Base-by-base conservation (phyloP, 148 eudicot species). In the Nyssa sinensis region DNA sequence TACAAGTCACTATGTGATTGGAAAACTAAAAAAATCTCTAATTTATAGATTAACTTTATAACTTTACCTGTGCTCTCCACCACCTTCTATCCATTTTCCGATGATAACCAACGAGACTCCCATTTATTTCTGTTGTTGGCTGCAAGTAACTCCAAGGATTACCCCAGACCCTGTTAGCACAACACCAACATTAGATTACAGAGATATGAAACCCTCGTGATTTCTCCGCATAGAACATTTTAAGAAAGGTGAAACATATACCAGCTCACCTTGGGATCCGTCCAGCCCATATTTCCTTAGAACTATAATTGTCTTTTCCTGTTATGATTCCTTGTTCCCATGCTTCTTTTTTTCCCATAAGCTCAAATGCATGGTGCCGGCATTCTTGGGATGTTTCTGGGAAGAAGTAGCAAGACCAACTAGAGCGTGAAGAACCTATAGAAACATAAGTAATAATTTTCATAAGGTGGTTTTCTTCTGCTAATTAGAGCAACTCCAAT, bases 41-140 rank as follows among this genome's bases (percentile, higher is more conserved):
- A 29, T 60, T 10, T 34, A 31, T 23, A 58, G 31, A 19, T 44
- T 0, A 39, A 69, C 0, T 39, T 64, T 33, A 19, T 25, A n/a
- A 7, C 61, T 31, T 37, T n/a, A 94, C 98, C 98, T 96, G 98
- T 53, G 99, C 97, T 59, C 97, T 85, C 99, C 99, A 96, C 99
- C 99, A 96, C 72, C 99, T 83, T 27, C 89, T 79, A 62, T 93
- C 98, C 99, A 96, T 96, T 82, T 87, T 91, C 14, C 93, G 89
- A 77, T 96, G 99, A 84, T 72, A 85, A 53, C 88, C 79, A 24
- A 93, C 51, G 67, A 93, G 78, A 34, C 80, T 89, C 62, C 99
- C 98, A 70, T 93, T 88, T 32, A 93, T 81, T 66, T 93, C 93
- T 7, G 99, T 96, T 23, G 99, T 96, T 12, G 99, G 99, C 77